Percentiles rank a stretch among this genome's conserved stretches.
These are phyloP conservation scores for Pleodorina starrii DNA, from an alignment of 139 green algal genomes.

Conservation along the genomic window DNA sequence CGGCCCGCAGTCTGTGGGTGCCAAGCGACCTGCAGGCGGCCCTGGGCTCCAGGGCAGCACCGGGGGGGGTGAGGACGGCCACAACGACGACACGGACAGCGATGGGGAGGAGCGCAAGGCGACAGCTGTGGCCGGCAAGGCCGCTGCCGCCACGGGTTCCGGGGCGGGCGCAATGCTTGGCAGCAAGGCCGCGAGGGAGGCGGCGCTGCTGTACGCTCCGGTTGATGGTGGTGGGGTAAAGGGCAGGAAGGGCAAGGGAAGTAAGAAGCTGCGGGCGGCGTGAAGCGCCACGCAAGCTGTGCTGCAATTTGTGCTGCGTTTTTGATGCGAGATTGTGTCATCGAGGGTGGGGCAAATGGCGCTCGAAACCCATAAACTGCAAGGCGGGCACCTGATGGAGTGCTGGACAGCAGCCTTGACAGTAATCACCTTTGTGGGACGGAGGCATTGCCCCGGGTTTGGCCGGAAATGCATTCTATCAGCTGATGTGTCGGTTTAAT, in stretches of 20 bases:
- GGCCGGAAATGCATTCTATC: too few species aligned
- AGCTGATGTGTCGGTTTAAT: too few species aligned
- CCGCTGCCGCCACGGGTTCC: not conserved
- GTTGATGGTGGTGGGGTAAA: not conserved
- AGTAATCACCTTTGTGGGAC: too few species aligned
- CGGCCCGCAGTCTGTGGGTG: too few species aligned
- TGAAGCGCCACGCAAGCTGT: too few species aligned
- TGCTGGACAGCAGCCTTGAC: too few species aligned
- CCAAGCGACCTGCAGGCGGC: not conserved
- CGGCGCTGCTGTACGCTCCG: constrained; percentile 23
- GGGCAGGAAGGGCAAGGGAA: constrained; percentile 10
- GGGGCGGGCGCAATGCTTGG: not conserved
- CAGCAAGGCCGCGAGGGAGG: constrained; percentile 21
- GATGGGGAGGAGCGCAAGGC: constrained; percentile 19
- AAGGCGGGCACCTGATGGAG: too few species aligned
- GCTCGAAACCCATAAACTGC: too few species aligned
- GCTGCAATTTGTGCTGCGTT: too few species aligned
- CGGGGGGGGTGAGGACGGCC: not conserved
- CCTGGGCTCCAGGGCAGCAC: not conserved
- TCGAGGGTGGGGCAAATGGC: too few species aligned
- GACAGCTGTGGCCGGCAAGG: not conserved
- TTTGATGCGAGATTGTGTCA: too few species aligned
- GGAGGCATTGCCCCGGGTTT: too few species aligned
- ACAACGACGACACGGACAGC: not conserved
- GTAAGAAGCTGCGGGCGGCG: not conserved